Evolutionary conservation across 306 rosid species (phyloP).

Genomic region (Calophaca sinica): DNA sequence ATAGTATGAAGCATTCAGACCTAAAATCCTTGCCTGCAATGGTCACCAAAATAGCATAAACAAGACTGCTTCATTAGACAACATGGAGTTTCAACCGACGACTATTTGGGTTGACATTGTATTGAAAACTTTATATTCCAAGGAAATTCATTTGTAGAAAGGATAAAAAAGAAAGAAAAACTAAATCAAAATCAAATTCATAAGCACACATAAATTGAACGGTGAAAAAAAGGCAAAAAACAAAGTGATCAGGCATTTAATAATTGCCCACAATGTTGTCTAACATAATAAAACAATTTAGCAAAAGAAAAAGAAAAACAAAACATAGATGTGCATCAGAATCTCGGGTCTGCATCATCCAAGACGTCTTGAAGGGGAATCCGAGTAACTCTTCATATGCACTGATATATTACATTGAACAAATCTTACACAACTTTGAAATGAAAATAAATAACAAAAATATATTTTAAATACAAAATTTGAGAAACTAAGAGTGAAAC

Average conservation of each 20-base stretch:
- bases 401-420: neutral
- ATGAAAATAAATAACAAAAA: neutral
- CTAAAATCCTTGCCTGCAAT: slow-evolving; percentile 94
- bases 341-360: slow-evolving; percentile 76
- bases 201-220: neutral
- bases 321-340: slow-evolving; percentile 55
- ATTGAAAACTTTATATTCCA: neutral
- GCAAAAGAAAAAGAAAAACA: no score
- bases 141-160: neutral
- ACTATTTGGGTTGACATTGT: neutral
- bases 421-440: neutral
- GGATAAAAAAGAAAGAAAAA: neutral
- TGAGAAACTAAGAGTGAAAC: neutral
- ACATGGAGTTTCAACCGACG: neutral
- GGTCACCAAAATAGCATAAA: neutral
- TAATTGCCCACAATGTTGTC: neutral
- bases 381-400: slow-evolving; percentile 68
- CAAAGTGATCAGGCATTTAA: no score
- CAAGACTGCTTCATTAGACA: neutral
- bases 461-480: neutral
- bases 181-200: neutral
- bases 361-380: slow-evolving; percentile 73
- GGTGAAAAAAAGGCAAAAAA: no score
- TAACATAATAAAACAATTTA: no score
- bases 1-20: slow-evolving; percentile 84